Evolutionary conservation across 1,139 yeast species (phyloP).

Genomic region (Suhomyces kunorum): DNA sequence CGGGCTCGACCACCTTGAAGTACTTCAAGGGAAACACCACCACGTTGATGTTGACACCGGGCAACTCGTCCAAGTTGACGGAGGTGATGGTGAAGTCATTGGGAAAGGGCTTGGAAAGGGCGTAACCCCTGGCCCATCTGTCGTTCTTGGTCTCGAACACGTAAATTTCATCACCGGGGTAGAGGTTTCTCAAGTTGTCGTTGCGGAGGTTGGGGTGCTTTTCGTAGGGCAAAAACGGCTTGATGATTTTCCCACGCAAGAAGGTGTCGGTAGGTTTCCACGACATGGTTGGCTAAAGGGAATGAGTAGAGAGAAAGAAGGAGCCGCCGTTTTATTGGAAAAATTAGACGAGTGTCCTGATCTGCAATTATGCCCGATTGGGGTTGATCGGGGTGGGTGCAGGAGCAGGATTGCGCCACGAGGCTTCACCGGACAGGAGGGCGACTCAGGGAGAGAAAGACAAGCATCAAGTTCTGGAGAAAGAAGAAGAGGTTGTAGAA

Average conservation of each 20-base stretch:
- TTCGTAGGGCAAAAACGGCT: constrained; percentile 64
- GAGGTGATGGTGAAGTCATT: constrained; percentile 65
- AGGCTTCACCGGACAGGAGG: no score
- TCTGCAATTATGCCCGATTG: constrained; percentile 11
- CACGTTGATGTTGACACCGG: constrained; percentile 51
- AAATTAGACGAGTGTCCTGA: constrained; percentile 8
- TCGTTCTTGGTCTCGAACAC: constrained; percentile 66
- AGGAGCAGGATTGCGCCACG: no score
- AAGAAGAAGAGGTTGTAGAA: no score
- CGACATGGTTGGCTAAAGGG: constrained; percentile 19
- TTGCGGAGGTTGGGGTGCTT: constrained; percentile 45
- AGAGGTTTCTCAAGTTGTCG: constrained; percentile 53
- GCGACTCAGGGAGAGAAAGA: no score
- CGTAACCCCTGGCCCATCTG: constrained; percentile 82
- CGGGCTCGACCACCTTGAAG: constrained; percentile 39
- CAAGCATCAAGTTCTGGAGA: no score
- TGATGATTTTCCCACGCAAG: constrained; percentile 53
- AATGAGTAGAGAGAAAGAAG: neutral
- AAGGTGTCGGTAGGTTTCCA: constrained; percentile 45
- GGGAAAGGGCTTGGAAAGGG: constrained; percentile 63
- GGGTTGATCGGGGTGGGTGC: no score
- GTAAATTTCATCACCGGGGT: constrained; percentile 81
- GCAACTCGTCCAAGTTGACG: constrained; percentile 61
- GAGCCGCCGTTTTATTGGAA: neutral
- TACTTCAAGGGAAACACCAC: constrained; percentile 64